phyloP scores from a whole-genome alignment of 805 yeast species.

The Yamadazyma laniorum region DNA sequence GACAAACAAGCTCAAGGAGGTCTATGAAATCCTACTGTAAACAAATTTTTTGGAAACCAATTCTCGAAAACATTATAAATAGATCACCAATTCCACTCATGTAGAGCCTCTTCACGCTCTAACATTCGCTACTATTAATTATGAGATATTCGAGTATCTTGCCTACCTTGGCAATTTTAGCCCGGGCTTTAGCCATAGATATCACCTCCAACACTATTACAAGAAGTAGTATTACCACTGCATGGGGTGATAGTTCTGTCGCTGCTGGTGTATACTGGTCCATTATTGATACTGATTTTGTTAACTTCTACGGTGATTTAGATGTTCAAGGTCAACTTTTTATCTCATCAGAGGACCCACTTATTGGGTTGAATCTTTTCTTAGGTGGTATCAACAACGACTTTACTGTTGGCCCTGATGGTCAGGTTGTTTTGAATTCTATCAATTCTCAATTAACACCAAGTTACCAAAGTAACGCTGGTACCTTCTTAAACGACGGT shows the following conservation, averaged over 20 bases:
- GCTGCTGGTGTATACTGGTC: slow-evolving; percentile 6
- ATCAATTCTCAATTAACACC: neutral
- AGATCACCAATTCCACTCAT: too few species aligned
- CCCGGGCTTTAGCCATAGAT: neutral
- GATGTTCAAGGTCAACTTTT: slow-evolving; percentile 2
- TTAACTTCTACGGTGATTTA: neutral
- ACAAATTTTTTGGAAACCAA: too few species aligned
- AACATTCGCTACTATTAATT: too few species aligned
- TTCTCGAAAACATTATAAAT: too few species aligned
- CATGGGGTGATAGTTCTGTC: slow-evolving; percentile 16
- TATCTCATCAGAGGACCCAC: neutral
- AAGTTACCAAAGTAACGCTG: too few species aligned
- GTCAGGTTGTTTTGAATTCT: neutral
- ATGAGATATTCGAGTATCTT: neutral
- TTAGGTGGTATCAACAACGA: neutral
- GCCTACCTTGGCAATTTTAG: slow-evolving; percentile 1
- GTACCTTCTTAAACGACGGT: slow-evolving; percentile 23
- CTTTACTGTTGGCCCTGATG: neutral
- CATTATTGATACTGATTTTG: neutral
- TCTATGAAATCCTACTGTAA: too few species aligned
- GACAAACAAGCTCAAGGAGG: too few species aligned
- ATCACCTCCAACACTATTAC: neutral
- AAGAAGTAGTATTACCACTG: neutral
- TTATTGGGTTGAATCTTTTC: neutral
- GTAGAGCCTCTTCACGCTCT: too few species aligned